Evolutionary conservation across 306 rosid genomes (phyloP), one percentile per base, ranked within the genome.

Genomic region (Casuarina cunninghamiana): DNA sequence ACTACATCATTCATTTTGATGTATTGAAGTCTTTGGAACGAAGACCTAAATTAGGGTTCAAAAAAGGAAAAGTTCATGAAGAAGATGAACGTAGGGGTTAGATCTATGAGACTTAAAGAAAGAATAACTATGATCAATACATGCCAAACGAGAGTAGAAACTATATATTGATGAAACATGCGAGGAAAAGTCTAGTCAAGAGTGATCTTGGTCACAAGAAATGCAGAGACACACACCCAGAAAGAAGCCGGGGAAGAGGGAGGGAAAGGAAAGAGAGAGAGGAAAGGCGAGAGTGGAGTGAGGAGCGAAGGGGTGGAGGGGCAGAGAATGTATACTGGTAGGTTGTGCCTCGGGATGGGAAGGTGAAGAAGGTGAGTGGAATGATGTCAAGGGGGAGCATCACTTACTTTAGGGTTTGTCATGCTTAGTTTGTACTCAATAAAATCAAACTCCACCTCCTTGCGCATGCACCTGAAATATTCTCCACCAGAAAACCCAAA

Each of bases 391-490:
- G 81, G 75, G 97, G 93, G 88, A 92, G 88, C 90, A 88, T 82
- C 86, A 78, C 91, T 88, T 83, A 87, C 97, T 92, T 94, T 94
- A 94, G 98, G 95, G 91, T 88, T 92, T 88, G 66, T 80, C 96
- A 92, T 94, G 97, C 97, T 90, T 92, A 84, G 87, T 88, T 90
- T 94, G 76, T 80, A 94, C 98, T 94, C 97, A 94, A 86, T 80
- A 82, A 77, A 82, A 82, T 85, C 87, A 84, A 84, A 67, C 80
- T 67, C 76, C 77, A 84, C 77, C 74, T 81, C 82, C 82, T 78
- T 75, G 84, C 92, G 97, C 98, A 90, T 93, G 98, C 98, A 89
- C 87, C 93, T 86, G 87, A 93, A 93, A 90, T 91, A 90, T 91
- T 93, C 93, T 86, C 89, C 89, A 82, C 80, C 84, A 46, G 77